Evolutionary conservation across 2,329 filamentous ascomycete species (phyloP).

Genomic region (Phialophora tarda): DNA sequence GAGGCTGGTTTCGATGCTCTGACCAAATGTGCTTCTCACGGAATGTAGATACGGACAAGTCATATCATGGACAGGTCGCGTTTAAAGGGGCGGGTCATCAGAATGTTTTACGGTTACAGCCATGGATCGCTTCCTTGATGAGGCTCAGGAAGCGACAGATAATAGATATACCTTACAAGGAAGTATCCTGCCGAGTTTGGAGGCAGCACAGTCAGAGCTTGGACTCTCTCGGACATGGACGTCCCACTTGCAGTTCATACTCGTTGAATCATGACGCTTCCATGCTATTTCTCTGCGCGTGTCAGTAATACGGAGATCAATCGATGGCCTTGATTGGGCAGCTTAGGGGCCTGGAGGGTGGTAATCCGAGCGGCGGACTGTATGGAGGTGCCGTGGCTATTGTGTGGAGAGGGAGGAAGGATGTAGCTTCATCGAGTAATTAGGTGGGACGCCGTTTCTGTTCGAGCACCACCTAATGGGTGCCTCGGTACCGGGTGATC

Average conservation of each 20-base stretch:
- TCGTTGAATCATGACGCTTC: background rate
- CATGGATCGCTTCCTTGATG: background rate
- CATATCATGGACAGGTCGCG: background rate
- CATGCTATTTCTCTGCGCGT: background rate
- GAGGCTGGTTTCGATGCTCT: background rate
- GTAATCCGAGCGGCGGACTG: background rate
- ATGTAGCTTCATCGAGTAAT: background rate
- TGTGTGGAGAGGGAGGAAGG: background rate
- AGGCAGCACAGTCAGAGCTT: background rate
- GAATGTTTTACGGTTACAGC: background rate
- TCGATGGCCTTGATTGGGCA: background rate
- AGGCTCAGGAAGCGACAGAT: background rate
- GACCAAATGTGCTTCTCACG: background rate
- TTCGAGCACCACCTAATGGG: background rate
- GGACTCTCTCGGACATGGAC: background rate
- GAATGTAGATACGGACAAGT: background rate
- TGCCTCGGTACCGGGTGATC: background rate
- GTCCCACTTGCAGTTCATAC: background rate
- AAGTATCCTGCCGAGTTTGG: background rate
- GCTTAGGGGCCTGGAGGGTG: background rate
- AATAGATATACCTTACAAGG: background rate
- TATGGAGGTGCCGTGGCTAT: background rate
- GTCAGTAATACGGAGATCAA: background rate
- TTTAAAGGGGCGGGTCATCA: background rate
- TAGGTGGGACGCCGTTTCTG: background rate